Conservation (phyloP, 306 rosid genomes). For the Gillenia trifoliata region DNA sequence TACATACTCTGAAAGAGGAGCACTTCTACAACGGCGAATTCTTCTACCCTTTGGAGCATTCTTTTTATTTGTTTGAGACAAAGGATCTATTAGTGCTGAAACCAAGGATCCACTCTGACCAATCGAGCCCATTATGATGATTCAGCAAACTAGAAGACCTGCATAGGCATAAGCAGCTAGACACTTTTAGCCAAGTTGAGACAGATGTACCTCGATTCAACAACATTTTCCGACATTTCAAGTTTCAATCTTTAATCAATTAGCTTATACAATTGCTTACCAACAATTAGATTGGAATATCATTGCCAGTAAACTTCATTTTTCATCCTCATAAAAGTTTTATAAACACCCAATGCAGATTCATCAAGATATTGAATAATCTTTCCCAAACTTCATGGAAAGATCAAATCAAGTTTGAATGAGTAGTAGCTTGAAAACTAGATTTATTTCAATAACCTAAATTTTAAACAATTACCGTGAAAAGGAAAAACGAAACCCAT, state of each 20-base stretch:
- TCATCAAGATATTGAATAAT: neutral
- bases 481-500: neutral
- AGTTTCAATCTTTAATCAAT: neutral
- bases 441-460: neutral
- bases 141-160: constrained; percentile 15
- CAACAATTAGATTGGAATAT: neutral
- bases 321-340: neutral
- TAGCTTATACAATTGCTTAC: neutral
- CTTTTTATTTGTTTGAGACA: constrained; percentile 14
- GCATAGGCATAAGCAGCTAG: constrained; percentile 5
- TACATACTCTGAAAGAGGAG: constrained; percentile 33
- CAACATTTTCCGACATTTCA: neutral
- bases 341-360: neutral
- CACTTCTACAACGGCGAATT: constrained; percentile 45
- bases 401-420: neutral
- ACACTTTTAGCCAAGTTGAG: constrained; percentile 6
- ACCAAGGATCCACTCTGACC: constrained; percentile 40
- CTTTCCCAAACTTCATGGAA: neutral
- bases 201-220: neutral
- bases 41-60: constrained; percentile 31
- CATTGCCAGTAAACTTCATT: neutral
- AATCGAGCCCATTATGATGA: constrained; percentile 41
- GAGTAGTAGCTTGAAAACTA: too few relatives aligned
- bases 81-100: constrained; percentile 10
- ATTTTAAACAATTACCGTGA: neutral